Base-by-base conservation (phyloP, 2,329 filamentous ascomycete species). In the Chaetomium olivaceum region DNA sequence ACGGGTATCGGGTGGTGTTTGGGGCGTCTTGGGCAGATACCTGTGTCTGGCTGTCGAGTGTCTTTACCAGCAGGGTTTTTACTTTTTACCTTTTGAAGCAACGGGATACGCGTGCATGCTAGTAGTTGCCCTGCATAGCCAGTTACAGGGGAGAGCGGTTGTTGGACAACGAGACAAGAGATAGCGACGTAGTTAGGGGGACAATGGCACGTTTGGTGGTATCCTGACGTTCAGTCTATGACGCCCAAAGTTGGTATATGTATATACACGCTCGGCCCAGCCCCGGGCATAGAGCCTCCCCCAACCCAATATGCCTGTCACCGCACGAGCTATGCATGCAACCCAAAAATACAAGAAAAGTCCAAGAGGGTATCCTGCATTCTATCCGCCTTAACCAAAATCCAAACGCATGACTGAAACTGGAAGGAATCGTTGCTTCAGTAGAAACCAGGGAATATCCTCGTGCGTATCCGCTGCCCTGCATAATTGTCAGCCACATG, bases 381-480 rank as follows among this genome's bases (percentile, higher is more conserved):
- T 58, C 48, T 25, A 27, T 62, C 27, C 50, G 62, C 43, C 27
- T 50, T 12, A 33, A 62, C 16, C 25, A 55, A 23, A 25, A 14
- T 21, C 48, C 21, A 54, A 54, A 50, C 33, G 56, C 8, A 51
- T 25, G 46, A n/a, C 33, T 5, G 23, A 61, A 57, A 58, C 54
- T 27, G 27, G 31, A 56, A 56, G 48, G 25, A 11, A 11, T 8
- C 19, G 19, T 3, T 9, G 2, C 52, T 33, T 61, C 52, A 70
- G 4, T 48, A 7, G 63, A 73, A 73, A 1, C 71, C 72, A 1
- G 72, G 72, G 54, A 73, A 74, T n/a, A 70, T 52, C 56, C 58
- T 69, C 50, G 29, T 61, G 29, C 68, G 67, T 46, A 71, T 58
- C 16, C 61, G 66, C 62, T 70, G 58, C 70, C 71, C 72, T 74